Percentiles rank a stretch among this genome's conserved stretches.
Conservation (phyloP, 441 rosid species). For the Bocquillonia castaneifolia region DNA sequence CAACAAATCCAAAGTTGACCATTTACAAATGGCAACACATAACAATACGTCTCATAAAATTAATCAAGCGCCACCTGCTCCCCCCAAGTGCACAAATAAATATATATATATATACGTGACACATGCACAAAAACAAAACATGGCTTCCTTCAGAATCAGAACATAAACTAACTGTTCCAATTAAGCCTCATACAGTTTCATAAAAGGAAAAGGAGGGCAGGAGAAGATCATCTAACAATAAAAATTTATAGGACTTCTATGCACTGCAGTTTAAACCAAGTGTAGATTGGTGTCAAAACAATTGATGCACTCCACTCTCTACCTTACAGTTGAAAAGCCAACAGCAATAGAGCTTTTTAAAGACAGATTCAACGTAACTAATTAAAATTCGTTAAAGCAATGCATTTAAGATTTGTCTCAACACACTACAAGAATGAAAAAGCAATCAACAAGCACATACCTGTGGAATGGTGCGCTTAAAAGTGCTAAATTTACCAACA, state of each 20-base stretch:
- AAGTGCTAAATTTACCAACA: slow-evolving; percentile 92
- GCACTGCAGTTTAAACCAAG: neutral
- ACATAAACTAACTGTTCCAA: neutral
- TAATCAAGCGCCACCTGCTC: neutral
- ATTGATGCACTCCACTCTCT: neutral
- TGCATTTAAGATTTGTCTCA: neutral
- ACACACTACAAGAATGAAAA: slow-evolving; percentile 3
- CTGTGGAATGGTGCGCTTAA: slow-evolving; percentile 97
- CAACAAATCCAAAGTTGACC: slow-evolving; percentile 4
- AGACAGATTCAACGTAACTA: neutral
- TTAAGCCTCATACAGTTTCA: neutral
- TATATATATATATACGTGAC: neutral
- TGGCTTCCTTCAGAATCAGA: neutral
- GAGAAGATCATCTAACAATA: neutral
- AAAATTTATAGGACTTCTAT: neutral
- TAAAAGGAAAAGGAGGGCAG: neutral
- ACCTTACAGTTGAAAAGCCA: neutral
- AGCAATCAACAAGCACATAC: slow-evolving; percentile 36
- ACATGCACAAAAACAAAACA: neutral
- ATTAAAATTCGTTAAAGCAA: neutral
- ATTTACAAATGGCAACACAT: neutral
- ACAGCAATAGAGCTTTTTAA: neutral
- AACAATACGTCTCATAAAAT: neutral
- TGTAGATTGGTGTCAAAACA: neutral
- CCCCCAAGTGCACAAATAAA: neutral